Evolutionary conservation across 306 rosid genomes (phyloP).

Genomic region (Vigna trinervia): DNA sequence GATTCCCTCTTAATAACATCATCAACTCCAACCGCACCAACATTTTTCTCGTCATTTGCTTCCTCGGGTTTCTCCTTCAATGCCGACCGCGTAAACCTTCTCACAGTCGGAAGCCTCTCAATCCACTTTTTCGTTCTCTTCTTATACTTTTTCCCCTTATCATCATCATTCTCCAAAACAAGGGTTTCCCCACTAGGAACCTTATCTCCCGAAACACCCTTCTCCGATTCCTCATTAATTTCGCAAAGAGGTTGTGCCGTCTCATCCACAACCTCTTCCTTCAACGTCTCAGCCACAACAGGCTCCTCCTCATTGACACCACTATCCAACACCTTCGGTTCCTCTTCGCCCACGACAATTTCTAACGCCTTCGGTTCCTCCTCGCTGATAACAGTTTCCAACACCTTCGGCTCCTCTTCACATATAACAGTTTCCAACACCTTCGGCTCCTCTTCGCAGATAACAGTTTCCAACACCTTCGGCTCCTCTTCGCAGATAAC

Average conservation of each 20-base stretch:
- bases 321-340: conserved; percentile 7
- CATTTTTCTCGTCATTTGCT: conserved; percentile 15
- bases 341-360: too few species aligned
- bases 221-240: conserved; percentile 11
- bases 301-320: conserved; percentile 44
- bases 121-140: neutral
- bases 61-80: conserved; percentile 56
- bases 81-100: conserved; percentile 73
- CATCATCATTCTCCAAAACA: neutral
- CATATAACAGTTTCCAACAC: neutral
- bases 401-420: conserved; percentile 30
- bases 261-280: conserved; percentile 40
- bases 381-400: conserved; percentile 30
- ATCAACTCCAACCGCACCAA: conserved; percentile 17
- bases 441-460: conserved; percentile 34
- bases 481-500: conserved; percentile 28
- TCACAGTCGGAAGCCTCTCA: conserved; percentile 42
- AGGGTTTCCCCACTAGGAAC: neutral
- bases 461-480: conserved; percentile 10
- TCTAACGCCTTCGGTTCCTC: neutral
- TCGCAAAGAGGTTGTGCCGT: neutral
- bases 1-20: conserved; percentile 30
- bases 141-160: neutral
- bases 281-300: conserved; percentile 15
- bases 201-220: conserved; percentile 30